Percentiles rank a stretch among this genome's conserved stretches.
phyloP scores from a whole-genome alignment of 2,329 filamentous ascomycete genomes.

The Aspergillus sp. region DNA sequence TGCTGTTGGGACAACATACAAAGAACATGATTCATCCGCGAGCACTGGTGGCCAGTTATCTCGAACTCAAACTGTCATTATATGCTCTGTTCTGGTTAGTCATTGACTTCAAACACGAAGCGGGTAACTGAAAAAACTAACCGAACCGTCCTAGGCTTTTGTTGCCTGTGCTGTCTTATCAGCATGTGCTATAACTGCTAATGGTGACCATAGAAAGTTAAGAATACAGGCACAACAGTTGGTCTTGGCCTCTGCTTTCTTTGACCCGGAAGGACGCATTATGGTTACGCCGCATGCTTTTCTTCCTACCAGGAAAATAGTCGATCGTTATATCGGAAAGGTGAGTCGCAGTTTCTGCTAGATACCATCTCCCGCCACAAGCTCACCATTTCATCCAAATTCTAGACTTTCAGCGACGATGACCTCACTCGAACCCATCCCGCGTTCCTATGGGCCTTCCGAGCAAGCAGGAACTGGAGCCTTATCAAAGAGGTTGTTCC shows the following conservation, averaged over 20 bases:
- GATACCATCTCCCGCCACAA: not conserved
- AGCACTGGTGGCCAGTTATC: conserved; percentile 46
- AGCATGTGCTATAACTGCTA: conserved; percentile 54
- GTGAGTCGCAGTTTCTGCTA: conserved; percentile 35
- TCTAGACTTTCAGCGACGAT: conserved; percentile 62
- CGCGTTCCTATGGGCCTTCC: conserved; percentile 84
- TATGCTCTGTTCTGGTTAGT: conserved; percentile 69
- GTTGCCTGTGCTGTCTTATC: conserved; percentile 62
- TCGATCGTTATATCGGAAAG: conserved; percentile 70
- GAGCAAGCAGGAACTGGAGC: conserved; percentile 75
- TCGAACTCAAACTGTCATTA: conserved; percentile 67
- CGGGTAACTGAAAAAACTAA: conserved; percentile 7
- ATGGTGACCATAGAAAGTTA: conserved; percentile 53
- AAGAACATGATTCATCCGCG: conserved; percentile 50
- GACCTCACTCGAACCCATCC: conserved; percentile 74
- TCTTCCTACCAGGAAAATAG: conserved; percentile 64
- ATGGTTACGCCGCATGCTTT: conserved; percentile 49
- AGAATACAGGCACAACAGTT: conserved; percentile 63
- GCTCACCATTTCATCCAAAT: not conserved
- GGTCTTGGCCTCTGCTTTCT: conserved; percentile 46
- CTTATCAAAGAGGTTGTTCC: conserved; percentile 67
- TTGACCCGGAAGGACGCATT: conserved; percentile 43
- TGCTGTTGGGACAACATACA: conserved; percentile 68
- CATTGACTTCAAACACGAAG: not conserved
- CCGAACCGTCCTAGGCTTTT: conserved; percentile 50